These are phyloP conservation scores for Cutaneotrichosporon daszewskae DNA, from an alignment of 1,284 basidiomycete genomes.

Conservation along the genomic window DNA sequence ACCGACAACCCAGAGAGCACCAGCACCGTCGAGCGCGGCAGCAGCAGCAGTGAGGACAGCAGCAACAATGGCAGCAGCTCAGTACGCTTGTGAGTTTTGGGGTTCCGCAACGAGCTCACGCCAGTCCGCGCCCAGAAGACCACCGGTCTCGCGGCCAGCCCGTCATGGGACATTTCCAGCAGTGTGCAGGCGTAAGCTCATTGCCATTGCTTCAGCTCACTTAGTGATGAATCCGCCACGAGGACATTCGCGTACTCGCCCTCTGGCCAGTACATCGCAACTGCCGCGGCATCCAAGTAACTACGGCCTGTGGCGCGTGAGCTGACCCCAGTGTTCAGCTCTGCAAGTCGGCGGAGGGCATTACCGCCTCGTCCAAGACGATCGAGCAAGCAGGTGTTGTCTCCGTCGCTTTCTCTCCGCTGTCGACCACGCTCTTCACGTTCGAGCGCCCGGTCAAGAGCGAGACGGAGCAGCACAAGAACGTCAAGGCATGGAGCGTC, in stretches of 20 bases:
- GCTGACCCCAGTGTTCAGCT: constrained; percentile 34
- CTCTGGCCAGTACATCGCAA: constrained; percentile 81
- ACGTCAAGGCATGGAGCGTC: constrained; percentile 44
- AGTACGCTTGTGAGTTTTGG: constrained; percentile 60
- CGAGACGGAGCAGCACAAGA: constrained; percentile 45
- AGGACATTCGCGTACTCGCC: constrained; percentile 77
- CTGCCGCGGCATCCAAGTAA: constrained; percentile 66
- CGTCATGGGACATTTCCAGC: constrained; percentile 64
- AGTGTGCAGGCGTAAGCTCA: constrained; percentile 56
- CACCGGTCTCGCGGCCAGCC: constrained; percentile 77
- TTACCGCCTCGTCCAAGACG: constrained; percentile 20
- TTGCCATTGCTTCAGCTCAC: constrained; percentile 40
- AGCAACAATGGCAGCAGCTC: constrained; percentile 25
- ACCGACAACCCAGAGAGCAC: neutral
- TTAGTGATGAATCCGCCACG: constrained; percentile 48
- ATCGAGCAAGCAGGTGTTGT: constrained; percentile 61
- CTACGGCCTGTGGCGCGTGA: constrained; percentile 51
- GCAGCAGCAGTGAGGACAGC: neutral
- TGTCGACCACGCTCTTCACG: constrained; percentile 84
- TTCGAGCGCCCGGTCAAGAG: constrained; percentile 69
- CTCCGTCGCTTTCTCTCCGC: constrained; percentile 85
- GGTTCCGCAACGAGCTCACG: too few relatives aligned
- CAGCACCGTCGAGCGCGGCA: too few relatives aligned
- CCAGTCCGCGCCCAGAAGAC: constrained; percentile 89
- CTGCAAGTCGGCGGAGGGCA: constrained; percentile 26